Evolutionary conservation across 306 rosid species (phyloP).

Genomic region (Cucurbita ficifolia): DNA sequence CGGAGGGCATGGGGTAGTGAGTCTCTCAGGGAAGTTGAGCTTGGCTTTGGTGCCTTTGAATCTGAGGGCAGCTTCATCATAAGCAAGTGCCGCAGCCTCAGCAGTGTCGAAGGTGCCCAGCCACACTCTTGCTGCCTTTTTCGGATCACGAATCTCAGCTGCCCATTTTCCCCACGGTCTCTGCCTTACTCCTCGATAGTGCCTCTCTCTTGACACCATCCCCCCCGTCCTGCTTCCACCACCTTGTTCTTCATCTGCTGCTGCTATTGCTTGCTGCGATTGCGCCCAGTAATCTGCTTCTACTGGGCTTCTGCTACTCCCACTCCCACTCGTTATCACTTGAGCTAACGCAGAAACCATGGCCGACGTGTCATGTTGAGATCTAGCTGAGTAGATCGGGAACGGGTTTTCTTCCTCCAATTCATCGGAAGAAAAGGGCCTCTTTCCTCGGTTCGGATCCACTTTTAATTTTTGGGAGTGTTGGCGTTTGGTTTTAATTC

Average conservation of each 20-base stretch:
- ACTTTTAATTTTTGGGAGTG: background rate
- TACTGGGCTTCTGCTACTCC: background rate
- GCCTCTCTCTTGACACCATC: constrained; percentile 1
- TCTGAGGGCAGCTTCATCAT: constrained; percentile 70
- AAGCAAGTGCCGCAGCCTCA: constrained; percentile 73
- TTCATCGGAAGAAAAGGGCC: constrained; percentile 29
- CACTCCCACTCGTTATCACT: constrained; percentile 34
- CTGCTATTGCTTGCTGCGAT: background rate
- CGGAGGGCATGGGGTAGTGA: background rate
- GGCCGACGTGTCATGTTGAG: constrained; percentile 57
- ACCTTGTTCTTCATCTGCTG: background rate
- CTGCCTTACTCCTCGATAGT: constrained; percentile 86
- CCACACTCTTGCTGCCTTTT: constrained; percentile 75
- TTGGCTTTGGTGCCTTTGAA: constrained; percentile 95
- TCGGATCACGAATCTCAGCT: constrained; percentile 76
- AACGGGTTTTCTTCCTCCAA: constrained; percentile 31
- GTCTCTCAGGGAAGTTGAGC: constrained; percentile 77
- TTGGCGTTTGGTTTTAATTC: too few species aligned
- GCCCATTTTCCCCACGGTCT: constrained; percentile 98
- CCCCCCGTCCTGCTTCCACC: too few species aligned
- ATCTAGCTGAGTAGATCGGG: constrained; percentile 58
- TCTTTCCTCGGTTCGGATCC: constrained; percentile 9
- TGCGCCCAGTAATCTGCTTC: background rate
- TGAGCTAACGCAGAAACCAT: constrained; percentile 66
- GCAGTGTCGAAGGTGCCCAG: constrained; percentile 78